phyloP scores from a whole-genome alignment of 1,284 basidiomycete genomes.

The Fomitopsis schrenkii region DNA sequence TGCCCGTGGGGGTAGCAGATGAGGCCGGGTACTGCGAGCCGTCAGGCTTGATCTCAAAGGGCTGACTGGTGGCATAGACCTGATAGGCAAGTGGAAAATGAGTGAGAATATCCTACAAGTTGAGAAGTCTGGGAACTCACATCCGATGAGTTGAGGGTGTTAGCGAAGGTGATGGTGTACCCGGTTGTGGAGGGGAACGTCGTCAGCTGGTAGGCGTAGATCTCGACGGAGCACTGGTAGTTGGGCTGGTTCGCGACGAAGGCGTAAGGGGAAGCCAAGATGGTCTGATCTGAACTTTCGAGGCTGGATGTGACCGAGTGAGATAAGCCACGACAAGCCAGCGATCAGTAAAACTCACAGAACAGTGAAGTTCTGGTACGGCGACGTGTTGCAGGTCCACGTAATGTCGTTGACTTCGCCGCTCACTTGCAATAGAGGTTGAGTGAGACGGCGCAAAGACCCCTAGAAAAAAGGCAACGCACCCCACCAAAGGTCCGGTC shows the following conservation, averaged over 20 bases:
- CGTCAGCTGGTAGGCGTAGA: constrained; percentile 44
- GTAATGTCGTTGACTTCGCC: constrained; percentile 31
- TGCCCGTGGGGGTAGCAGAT: constrained; percentile 31
- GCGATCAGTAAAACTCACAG: constrained; percentile 30
- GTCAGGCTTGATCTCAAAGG: constrained; percentile 64
- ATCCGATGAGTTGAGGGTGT: constrained; percentile 53
- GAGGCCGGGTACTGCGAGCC: constrained; percentile 58
- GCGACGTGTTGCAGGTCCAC: constrained; percentile 37
- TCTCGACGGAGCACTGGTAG: constrained; percentile 54
- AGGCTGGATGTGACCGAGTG: constrained; percentile 26
- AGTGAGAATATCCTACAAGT: background rate
- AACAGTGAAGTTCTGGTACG: constrained; percentile 35
- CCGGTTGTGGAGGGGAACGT: constrained; percentile 37
- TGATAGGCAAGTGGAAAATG: constrained; percentile 23
- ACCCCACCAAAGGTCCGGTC: constrained; percentile 45
- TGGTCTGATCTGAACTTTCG: constrained; percentile 32
- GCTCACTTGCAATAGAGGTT: constrained; percentile 20
- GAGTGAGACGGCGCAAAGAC: background rate
- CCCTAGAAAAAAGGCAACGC: constrained; percentile 12
- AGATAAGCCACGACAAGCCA: constrained; percentile 4
- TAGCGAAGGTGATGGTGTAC: constrained; percentile 56
- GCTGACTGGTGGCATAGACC: constrained; percentile 57
- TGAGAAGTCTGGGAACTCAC: constrained; percentile 27
- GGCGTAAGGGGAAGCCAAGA: constrained; percentile 33
- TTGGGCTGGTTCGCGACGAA: constrained; percentile 50